Percentiles rank a stretch among this genome's conserved stretches.
Conservation (phyloP, 768 basidiomycete species). For the Lactarius pseudohatsudake region DNA sequence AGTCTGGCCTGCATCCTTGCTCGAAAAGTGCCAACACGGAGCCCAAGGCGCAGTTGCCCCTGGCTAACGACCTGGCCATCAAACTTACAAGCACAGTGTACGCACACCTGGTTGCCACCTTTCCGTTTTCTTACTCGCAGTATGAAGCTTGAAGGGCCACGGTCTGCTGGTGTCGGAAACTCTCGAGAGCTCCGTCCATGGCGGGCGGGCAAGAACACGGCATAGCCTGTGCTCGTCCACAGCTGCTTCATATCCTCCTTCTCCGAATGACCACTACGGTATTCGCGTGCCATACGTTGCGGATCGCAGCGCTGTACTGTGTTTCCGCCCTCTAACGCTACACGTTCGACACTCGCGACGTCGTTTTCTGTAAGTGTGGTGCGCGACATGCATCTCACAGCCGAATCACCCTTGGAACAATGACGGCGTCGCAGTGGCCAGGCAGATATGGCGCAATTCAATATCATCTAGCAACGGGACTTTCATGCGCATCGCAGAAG, state of each 20-base stretch:
- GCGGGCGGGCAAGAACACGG: background rate
- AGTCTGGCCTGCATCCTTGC: too few relatives aligned
- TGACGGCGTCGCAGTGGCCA: too few relatives aligned
- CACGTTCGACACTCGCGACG: background rate
- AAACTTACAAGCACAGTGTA: background rate
- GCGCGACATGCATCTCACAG: background rate
- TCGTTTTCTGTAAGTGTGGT: background rate
- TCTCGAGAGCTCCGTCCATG: background rate
- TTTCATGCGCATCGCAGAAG: too few relatives aligned
- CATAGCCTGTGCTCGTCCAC: background rate
- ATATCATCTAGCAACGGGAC: too few relatives aligned
- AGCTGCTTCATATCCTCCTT: background rate
- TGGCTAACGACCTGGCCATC: too few relatives aligned
- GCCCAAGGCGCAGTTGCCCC: background rate
- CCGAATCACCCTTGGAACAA: too few relatives aligned
- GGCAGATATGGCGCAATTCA: too few relatives aligned
- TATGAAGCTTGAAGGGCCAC: background rate
- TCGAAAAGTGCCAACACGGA: too few relatives aligned
- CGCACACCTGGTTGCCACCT: background rate
- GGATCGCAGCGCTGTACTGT: background rate
- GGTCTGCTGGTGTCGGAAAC: background rate
- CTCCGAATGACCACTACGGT: background rate
- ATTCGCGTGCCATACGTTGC: background rate
- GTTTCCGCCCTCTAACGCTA: background rate
- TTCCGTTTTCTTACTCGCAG: background rate